Conservation (phyloP, 1,284 basidiomycete genomes). For the Boletus hoseneyae region DNA sequence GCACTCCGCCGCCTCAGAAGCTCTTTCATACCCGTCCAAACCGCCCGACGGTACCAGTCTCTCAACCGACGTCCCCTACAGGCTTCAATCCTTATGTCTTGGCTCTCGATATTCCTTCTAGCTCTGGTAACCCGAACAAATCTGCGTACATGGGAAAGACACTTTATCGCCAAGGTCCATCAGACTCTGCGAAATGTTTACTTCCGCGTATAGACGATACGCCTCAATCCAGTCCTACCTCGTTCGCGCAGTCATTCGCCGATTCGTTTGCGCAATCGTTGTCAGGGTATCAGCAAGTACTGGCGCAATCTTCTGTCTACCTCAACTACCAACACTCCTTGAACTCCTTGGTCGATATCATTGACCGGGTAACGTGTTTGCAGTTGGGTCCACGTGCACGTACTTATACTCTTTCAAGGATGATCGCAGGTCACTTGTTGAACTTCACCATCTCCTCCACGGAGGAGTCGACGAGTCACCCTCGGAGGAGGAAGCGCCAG, state of each 20-base stretch:
- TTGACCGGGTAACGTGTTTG: slow-evolving; percentile 59
- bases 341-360: slow-evolving; percentile 70
- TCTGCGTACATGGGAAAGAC: slow-evolving; percentile 48
- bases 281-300: slow-evolving; percentile 19
- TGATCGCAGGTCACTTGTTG: slow-evolving; percentile 66
- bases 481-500: slow-evolving; percentile 24
- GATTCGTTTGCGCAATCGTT: slow-evolving; percentile 18
- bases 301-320: slow-evolving; percentile 51
- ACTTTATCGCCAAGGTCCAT: slow-evolving; percentile 44
- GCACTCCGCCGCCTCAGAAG: slow-evolving; percentile 69
- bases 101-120: slow-evolving; percentile 22
- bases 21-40: slow-evolving; percentile 60
- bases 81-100: slow-evolving; percentile 16
- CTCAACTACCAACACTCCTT: slow-evolving; percentile 74
- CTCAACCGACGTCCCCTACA: slow-evolving; percentile 23
- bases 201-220: slow-evolving; percentile 34
- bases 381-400: background rate
- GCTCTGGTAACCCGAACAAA: slow-evolving; percentile 45
- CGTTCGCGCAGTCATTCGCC: slow-evolving; percentile 16
- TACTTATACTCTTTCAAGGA: slow-evolving; percentile 44
- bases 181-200: slow-evolving; percentile 54
- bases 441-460: slow-evolving; percentile 67
- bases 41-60: slow-evolving; percentile 21
- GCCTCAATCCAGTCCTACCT: slow-evolving; percentile 22
- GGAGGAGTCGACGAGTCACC: slow-evolving; percentile 27